phyloP scores from a whole-genome alignment of 2,329 filamentous ascomycete species.

The Exserohilum rostratum region DNA sequence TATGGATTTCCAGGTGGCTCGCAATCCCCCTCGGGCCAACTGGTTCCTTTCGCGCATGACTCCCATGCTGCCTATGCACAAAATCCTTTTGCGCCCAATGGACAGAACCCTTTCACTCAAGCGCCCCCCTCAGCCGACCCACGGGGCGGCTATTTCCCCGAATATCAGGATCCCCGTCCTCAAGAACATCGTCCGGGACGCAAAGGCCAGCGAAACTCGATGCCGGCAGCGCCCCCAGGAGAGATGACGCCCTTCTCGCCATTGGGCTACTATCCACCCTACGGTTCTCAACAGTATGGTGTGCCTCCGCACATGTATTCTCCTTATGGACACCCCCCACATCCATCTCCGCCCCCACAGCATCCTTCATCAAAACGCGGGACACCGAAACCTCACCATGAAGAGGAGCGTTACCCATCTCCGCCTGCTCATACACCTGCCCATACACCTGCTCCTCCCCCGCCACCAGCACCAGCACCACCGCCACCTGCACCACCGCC shows the following conservation, averaged over 20 bases:
- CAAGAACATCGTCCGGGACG: conserved; percentile 19
- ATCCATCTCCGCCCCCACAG: conserved; percentile 34
- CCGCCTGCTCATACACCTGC: conserved; percentile 26
- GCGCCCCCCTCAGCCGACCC: conserved; percentile 26
- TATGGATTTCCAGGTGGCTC: conserved; percentile 34
- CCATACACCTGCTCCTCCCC: conserved; percentile 9
- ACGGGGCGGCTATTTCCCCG: conserved; percentile 47
- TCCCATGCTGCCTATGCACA: conserved; percentile 43
- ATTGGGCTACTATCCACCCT: conserved; percentile 38
- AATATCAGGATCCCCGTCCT: conserved; percentile 17
- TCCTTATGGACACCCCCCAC: conserved; percentile 27
- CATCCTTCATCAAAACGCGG: conserved; percentile 33
- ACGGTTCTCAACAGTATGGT: conserved; percentile 36
- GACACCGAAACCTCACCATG: conserved; percentile 37
- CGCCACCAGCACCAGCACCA: conserved; percentile 23
- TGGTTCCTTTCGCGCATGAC: conserved; percentile 47
- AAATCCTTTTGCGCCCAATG: conserved; percentile 40
- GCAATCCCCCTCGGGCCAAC: conserved; percentile 31
- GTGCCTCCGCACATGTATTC: conserved; percentile 38
- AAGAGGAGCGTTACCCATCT: conserved; percentile 27
- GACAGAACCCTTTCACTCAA: conserved; percentile 33
- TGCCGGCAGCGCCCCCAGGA: conserved; percentile 34
- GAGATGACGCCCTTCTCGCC: conserved; percentile 46
- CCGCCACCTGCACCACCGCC: conserved; percentile 15
- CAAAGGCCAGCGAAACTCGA: conserved; percentile 43